Evolutionary conservation across 148 eudicot genomes (phyloP), one percentile per base, ranked within the genome.

Genomic region (Heliosperma pusillum): DNA sequence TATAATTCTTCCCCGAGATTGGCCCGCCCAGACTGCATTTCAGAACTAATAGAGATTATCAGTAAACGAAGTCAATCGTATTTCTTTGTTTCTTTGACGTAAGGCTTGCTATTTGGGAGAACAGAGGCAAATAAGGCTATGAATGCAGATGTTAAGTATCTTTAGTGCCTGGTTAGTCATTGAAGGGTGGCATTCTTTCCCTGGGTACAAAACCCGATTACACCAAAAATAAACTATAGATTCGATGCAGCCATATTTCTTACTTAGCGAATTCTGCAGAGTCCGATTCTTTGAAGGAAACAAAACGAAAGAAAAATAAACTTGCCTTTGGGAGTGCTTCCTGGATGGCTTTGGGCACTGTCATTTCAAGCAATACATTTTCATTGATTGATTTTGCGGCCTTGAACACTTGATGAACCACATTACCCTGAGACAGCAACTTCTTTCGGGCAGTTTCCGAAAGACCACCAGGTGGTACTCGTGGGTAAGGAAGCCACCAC

Each of bases 401-500:
- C 86, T 96, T 96, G 86, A 89, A 93, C 27, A 92, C 82, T 79
- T 96, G 99, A 77, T 82, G 88, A 17, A 92, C 91, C 79, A 89
- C 73, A 86, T 88, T 92, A 33, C 93, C 97, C 84, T 82, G 88
- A 74, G 82, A 80, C 60, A 90, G 82, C 89, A 96, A 79, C 72
- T 87, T 88, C 85, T 86, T 89, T 80, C 89, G 87, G 71, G 91
- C 87, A 72, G 72, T 44, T 17, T 90, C 95, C 3, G 97, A 90
- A 26, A 96, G 93, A 33, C 99, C 99, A 63, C 79, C 79, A 26
- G 72, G 74, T 44, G 97, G 99, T 42, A 96, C 97, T 70, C 83
- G 87, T 9, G 99, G 97, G 45, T 82, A 85, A 10, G 99, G 99
- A 76, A 96, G 95, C 97, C 99, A 91, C 97, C 97, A 96, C 77